A percentile compares a stretch with the other conserved stretches of the same genome.
These are phyloP conservation scores for Daldinia concentrica DNA, from an alignment of 495 filamentous ascomycete genomes.

Conservation along the genomic window DNA sequence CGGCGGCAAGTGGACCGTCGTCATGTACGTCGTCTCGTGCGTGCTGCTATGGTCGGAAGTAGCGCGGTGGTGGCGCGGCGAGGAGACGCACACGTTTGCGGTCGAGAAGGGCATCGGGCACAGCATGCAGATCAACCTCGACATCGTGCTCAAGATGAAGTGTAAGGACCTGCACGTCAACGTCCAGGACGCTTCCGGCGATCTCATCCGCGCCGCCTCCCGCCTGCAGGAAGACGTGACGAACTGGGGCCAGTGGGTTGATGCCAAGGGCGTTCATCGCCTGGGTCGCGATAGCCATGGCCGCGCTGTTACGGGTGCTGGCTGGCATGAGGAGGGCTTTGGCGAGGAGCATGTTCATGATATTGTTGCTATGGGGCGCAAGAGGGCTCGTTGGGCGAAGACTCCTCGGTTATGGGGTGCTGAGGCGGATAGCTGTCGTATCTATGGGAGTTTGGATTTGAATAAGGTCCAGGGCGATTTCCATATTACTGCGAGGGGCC, in stretches of 20 bases:
- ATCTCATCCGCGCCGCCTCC: constrained; percentile 85
- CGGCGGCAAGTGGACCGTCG: constrained; percentile 93
- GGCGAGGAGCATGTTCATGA: constrained; percentile 78
- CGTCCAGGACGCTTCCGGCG: constrained; percentile 94
- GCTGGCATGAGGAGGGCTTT: constrained; percentile 68
- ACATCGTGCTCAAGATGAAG: constrained; percentile 90
- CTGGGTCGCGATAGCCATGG: constrained; percentile 64
- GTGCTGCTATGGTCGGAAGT: constrained; percentile 81
- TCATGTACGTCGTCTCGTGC: constrained; percentile 75
- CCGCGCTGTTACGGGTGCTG: constrained; percentile 59
- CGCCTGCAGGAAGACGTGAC: constrained; percentile 79
- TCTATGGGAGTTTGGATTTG: constrained; percentile 88
- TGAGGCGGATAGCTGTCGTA: constrained; percentile 72
- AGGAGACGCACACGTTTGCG: constrained; percentile 85
- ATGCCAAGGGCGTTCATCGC: constrained; percentile 72
- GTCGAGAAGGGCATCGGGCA: constrained; percentile 94
- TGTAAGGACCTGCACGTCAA: constrained; percentile 92
- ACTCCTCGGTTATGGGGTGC: constrained; percentile 72
- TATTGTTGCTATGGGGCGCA: constrained; percentile 69
- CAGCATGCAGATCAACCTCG: constrained; percentile 91
- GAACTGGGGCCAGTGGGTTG: constrained; percentile 82
- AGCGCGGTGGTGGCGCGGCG: constrained; percentile 80
- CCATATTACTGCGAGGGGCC: constrained; percentile 94
- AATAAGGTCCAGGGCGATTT: constrained; percentile 99
- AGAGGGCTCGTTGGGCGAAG: constrained; percentile 70